Evolutionary conservation across 345 rosid genomes (phyloP), one percentile per base, ranked within the genome.

Genomic region (Eucalyptus paniculata): DNA sequence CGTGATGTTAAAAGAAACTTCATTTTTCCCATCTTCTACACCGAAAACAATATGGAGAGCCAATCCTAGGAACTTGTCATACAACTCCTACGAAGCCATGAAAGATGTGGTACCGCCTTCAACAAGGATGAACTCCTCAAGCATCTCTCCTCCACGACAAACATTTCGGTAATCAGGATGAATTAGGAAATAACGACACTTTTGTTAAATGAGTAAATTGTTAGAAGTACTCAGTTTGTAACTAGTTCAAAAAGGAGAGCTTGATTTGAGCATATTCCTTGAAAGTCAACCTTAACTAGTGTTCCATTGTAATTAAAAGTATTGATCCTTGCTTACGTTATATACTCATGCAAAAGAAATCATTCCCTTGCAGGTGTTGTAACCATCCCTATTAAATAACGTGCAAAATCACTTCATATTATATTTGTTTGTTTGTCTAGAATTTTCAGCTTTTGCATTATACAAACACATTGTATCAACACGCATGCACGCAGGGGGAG

Each of bases 141-240:
- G 40, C 40, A 67, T 67, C 80, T 16, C 80, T n/a, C 40, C 40
- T 32, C 40, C 21, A 32, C 2, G 80, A 1, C 40, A 3, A 67
- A 67, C 40, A n/a, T 67, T n/a, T n/a, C 1, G 3, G 21, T 67
- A 67, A 16, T 4, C 0, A 16, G 1, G 11, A 67, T 4, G 3
- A n/a, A 67, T 67, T 67, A n/a, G 21, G 5, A 16, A 67, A 67
- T 67, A 67, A 1, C 1, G 12, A n/a, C 0, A 16, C 21, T 32
- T 16, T 3, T 67, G 23, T 8, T 16, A n/a, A 4, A n/a, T n/a
- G 40, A 8, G 6, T 16, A 15, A 67, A 16, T n/a, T 67, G 77
- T n/a, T 32, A 67, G 80, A 32, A 67, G 21, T 67, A 16, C 40
- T 12, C 3, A 32, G 40, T 32, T 30, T 62, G 17, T 30, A 30